Evolutionary conservation across 2,329 filamentous ascomycete species (phyloP), one percentile per base, ranked within the genome.

Genomic region (Fusarium drepaniforme): DNA sequence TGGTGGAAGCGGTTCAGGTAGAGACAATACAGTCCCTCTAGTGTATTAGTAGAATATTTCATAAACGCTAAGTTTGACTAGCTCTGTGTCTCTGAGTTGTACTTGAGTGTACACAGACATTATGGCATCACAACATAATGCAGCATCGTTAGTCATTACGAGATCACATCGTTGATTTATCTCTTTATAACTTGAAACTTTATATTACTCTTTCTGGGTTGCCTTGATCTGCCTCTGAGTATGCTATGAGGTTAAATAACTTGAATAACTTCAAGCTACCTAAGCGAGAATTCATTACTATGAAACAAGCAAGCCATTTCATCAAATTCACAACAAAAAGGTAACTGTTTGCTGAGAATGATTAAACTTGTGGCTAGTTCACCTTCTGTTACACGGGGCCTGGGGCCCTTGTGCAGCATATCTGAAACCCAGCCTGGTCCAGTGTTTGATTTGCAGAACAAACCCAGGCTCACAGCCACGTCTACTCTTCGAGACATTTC

Each of bases 1-100:
- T n/a, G 67, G 21, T 74, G 71, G 72, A 53, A 35, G 56, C 7
- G 59, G 68, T 58, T 28, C 64, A 65, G 60, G 33, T 30, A 13
- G 42, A 53, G 25, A 5, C 49, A 4, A 3, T 53, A 9, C 7
- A 5, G 12, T 3, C 28, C 33, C 33, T 5, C 4, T 15, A 13
- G 21, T 8, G 2, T 33, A 21, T 15, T 3, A 53, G 28, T 5
- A 15, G 5, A 46, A 25, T 23, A 15, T 13, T 5, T 15, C 6
- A 46, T 53, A 2, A 53, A 3, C 3, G 11, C 4, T 6, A 11
- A 6, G 8, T 5, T 7, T 16, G 7, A 18, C 11, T 25, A 0
- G 8, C 1, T 18, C 44, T 53, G 11, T 3, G 2, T 21, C 11
- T 21, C 5, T 3, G 30, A 33, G 28, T 53, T 53, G 11, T 8